These are phyloP conservation scores for Aspergillus calidoustus DNA, from an alignment of 2,329 filamentous ascomycete genomes.

Conservation along the genomic window DNA sequence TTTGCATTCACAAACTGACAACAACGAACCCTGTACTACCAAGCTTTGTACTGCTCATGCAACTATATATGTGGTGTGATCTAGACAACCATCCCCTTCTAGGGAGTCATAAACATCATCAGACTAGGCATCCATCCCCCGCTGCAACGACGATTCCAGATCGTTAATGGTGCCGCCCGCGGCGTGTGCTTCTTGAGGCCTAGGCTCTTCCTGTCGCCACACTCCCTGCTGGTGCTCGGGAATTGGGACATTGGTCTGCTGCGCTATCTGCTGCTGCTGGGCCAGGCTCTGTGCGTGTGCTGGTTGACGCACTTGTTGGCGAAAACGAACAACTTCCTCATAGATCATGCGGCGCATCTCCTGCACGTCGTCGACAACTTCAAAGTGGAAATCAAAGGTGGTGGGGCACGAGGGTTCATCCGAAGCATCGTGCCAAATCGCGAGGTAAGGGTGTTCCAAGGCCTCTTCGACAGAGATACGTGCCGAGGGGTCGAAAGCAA, in stretches of 20 bases:
- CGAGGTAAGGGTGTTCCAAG: slow-evolving; percentile 92
- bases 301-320: slow-evolving; percentile 62
- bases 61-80: slow-evolving; percentile 19
- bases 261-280: slow-evolving; percentile 47
- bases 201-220: slow-evolving; percentile 63
- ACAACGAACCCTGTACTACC: neutral
- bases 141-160: slow-evolving; percentile 57
- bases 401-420: slow-evolving; percentile 94
- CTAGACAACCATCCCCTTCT: slow-evolving; percentile 18
- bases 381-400: slow-evolving; percentile 97
- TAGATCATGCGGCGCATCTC: slow-evolving; percentile 98
- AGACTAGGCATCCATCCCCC: slow-evolving; percentile 58
- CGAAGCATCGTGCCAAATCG: slow-evolving; percentile 97
- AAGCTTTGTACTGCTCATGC: slow-evolving; percentile 15
- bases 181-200: slow-evolving; percentile 60
- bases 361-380: slow-evolving; percentile 90
- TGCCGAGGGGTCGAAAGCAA: slow-evolving; percentile 92
- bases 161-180: slow-evolving; percentile 50
- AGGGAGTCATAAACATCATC: slow-evolving; percentile 5
- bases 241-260: slow-evolving; percentile 61
- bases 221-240: slow-evolving; percentile 62
- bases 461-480: slow-evolving; percentile 95
- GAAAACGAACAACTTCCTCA: slow-evolving; percentile 89
- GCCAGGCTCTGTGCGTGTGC: slow-evolving; percentile 47
- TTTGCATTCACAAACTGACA: slow-evolving; percentile 8